Percentiles rank a stretch among this genome's conserved stretches.
Evolutionary conservation across 495 filamentous ascomycete genomes (phyloP).

Genomic region (Tetracladium setigerum): DNA sequence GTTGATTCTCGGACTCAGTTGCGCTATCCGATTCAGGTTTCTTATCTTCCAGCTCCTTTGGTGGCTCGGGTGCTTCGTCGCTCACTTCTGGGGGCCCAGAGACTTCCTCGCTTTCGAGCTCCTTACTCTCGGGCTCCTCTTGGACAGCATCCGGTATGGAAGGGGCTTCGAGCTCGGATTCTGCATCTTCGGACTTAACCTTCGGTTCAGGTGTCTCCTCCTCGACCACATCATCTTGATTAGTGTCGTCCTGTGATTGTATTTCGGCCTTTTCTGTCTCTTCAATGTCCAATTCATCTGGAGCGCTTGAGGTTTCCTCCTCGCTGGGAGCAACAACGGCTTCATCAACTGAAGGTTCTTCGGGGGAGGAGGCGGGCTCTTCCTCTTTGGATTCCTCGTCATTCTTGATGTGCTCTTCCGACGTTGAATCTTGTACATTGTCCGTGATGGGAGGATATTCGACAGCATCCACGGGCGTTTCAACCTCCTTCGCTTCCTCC

Average conservation of each 20-base stretch:
- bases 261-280: not conserved
- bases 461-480: not conserved
- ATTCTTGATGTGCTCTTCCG: conserved; percentile 3
- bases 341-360: not conserved
- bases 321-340: not conserved
- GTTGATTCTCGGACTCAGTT: too few species aligned
- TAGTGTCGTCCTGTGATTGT: not conserved
- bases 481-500: not conserved
- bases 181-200: not conserved
- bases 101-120: too few species aligned
- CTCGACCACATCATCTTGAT: not conserved
- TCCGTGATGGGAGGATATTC: not conserved
- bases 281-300: not conserved
- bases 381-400: conserved; percentile 4
- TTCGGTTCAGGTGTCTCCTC: not conserved
- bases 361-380: not conserved
- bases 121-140: not conserved
- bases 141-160: not conserved
- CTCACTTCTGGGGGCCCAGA: too few species aligned
- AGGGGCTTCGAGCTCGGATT: not conserved
- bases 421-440: not conserved
- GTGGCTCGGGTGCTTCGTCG: too few species aligned
- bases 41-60: too few species aligned
- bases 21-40: too few species aligned
- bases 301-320: not conserved